Base-by-base conservation (phyloP, 345 rosid genomes). In the Syzygium grande region DNA sequence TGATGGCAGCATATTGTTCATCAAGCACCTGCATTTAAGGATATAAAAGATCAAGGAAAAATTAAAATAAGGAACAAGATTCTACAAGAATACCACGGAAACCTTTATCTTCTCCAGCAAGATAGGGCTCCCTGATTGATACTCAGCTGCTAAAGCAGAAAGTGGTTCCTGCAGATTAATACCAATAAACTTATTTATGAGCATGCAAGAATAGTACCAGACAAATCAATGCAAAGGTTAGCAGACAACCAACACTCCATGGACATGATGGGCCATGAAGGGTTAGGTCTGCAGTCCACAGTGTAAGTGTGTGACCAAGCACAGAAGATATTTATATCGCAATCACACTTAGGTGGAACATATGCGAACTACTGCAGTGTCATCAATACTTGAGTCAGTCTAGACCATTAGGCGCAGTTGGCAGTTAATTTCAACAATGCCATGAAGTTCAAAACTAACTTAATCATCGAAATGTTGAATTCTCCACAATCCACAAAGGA, bases 51-150 rank as follows among this genome's bases (percentile, higher is more conserved):
- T 56, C 29, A n/a, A 84, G n/a, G 53, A 38, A 11, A 77, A 85
- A 89, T 85, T 15, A 61, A 84, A 83, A 29, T 84, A 13, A 25
- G 49, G 49, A 34, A 73, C 80, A 73, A 19, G 80, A 73, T 17
- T 73, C 80, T 84, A 41, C 5, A 52, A 51, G 34, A 41, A 85
- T 13, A 86, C 34, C 29, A 65, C 9, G 5, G 30, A 79, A 65
- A 96, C 99, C 99, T 96, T 96, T 13, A 98, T 98, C 92, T 98
- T 98, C 94, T 96, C 96, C 61, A 96, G 92, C 92, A 98, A 91
- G 85, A 98, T 96, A 85, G 96, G 95, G 88, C 98, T 98, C 80
- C 98, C 98, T 27, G 96, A 93, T 91, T 96, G 92, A 86, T 96
- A 96, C 84, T 98, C 99, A 84, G 94, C 94, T n/a, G 96, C 94